phyloP scores from a whole-genome alignment of 1,284 basidiomycete species.

The Coriolopsis trogii region DNA sequence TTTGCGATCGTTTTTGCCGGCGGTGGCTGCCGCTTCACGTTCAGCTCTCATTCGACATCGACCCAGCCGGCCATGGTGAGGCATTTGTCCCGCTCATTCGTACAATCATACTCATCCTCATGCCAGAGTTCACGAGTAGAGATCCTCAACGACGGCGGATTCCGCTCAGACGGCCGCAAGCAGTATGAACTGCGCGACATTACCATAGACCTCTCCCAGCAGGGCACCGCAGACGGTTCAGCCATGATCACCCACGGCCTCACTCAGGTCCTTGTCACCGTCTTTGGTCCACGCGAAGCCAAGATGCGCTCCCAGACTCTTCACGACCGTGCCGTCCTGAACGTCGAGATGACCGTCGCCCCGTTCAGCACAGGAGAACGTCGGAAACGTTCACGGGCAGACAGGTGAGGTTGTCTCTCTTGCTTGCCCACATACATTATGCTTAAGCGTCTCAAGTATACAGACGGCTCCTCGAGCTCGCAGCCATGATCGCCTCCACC shows the following conservation, averaged over 20 bases:
- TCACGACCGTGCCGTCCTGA: conserved; percentile 84
- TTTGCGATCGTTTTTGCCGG: no score
- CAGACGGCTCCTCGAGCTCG: conserved; percentile 90
- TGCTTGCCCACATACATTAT: neutral
- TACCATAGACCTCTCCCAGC: conserved; percentile 75
- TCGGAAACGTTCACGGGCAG: conserved; percentile 76
- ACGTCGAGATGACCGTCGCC: conserved; percentile 84
- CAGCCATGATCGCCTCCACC: conserved; percentile 86
- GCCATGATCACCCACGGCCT: conserved; percentile 88
- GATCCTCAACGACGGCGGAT: conserved; percentile 87
- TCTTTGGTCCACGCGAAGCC: conserved; percentile 92
- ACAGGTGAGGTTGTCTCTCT: conserved; percentile 69
- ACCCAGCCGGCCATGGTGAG: no score
- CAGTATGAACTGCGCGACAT: conserved; percentile 91
- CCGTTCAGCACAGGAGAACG: conserved; percentile 87
- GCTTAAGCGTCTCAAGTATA: conserved; percentile 14
- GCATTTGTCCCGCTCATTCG: neutral
- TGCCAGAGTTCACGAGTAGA: conserved; percentile 79
- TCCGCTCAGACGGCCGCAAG: conserved; percentile 88
- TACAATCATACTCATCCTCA: no score
- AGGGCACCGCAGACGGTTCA: conserved; percentile 84
- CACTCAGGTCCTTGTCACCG: conserved; percentile 84
- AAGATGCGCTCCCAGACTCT: conserved; percentile 73
- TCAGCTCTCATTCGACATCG: no score
- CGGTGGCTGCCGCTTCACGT: no score